These are phyloP conservation scores for Amaranthus cruentus DNA, from an alignment of 148 eudicot genomes.

Conservation along the genomic window DNA sequence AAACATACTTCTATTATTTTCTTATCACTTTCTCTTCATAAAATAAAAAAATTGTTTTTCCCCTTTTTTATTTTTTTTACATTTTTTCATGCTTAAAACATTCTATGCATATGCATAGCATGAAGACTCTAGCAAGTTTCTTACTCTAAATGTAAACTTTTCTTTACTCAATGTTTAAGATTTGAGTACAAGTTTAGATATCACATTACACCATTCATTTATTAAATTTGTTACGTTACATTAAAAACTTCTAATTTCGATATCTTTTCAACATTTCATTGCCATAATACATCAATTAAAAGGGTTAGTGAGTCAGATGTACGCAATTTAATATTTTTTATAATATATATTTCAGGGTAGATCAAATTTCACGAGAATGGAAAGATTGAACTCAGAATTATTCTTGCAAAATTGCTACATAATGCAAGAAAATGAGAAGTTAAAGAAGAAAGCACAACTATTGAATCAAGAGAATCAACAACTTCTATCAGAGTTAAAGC, in stretches of 20 bases:
- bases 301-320: too few relatives aligned
- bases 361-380: slow-evolving; percentile 38
- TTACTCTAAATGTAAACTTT: too few relatives aligned
- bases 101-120: background rate
- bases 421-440: slow-evolving; percentile 81
- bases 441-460: slow-evolving; percentile 69
- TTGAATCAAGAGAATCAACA: slow-evolving; percentile 83
- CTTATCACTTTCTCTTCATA: slow-evolving; percentile 19
- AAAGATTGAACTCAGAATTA: slow-evolving; percentile 79
- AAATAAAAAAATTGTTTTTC: slow-evolving; percentile 5
- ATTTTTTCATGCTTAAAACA: background rate
- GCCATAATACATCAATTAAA: too few relatives aligned
- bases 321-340: background rate
- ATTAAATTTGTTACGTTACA: background rate
- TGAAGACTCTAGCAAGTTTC: background rate
- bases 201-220: background rate
- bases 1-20: slow-evolving; percentile 20
- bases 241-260: too few relatives aligned
- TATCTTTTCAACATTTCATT: too few relatives aligned
- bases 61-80: background rate
- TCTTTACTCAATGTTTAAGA: too few relatives aligned
- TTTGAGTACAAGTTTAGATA: background rate
- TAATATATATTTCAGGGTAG: slow-evolving; percentile 6
- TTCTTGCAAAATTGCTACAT: slow-evolving; percentile 84
- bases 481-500: slow-evolving; percentile 63